Conservation (phyloP, 1,284 basidiomycete genomes). For the Cryptococcus sp. region DNA sequence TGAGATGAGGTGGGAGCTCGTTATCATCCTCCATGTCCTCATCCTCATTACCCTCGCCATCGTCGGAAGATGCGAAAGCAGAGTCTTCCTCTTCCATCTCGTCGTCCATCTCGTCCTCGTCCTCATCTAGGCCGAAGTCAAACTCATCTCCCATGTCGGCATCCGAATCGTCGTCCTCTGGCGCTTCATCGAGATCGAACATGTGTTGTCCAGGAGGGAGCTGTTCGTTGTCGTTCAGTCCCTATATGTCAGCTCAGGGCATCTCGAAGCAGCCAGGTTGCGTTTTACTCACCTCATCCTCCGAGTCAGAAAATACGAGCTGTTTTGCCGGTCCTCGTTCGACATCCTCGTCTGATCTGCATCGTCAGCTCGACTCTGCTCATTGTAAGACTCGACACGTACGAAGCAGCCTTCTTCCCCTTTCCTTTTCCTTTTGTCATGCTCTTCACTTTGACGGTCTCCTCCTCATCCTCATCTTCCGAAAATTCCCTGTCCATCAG, state of each 20-base stretch:
- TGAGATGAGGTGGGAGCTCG: constrained; percentile 18
- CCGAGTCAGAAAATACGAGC: constrained; percentile 58
- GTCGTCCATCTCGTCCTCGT: constrained; percentile 45
- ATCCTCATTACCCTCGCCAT: constrained; percentile 48
- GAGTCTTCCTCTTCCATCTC: constrained; percentile 52
- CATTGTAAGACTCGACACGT: too few relatives aligned
- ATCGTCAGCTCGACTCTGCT: constrained; percentile 1
- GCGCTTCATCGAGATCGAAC: constrained; percentile 47
- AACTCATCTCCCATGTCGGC: constrained; percentile 33
- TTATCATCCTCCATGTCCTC: constrained; percentile 48
- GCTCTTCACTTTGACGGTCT: constrained; percentile 36
- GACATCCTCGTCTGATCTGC: constrained; percentile 47
- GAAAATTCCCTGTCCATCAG: constrained; percentile 30
- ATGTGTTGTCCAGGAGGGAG: constrained; percentile 41
- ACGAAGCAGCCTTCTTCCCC: too few relatives aligned
- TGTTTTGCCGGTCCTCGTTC: constrained; percentile 52
- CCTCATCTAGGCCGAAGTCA: constrained; percentile 44
- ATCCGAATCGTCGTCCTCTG: constrained; percentile 26
- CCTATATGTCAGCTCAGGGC: constrained; percentile 20
- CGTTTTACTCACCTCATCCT: constrained; percentile 50
- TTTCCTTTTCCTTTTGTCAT: constrained; percentile 40
- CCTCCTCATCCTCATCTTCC: constrained; percentile 50
- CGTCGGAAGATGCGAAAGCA: constrained; percentile 37
- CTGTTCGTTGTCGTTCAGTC: constrained; percentile 33
- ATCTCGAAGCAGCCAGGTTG: background rate